Evolutionary conservation across 139 green algal species (phyloP), one percentile per base, ranked within the genome.

Genomic region (Volvox africanus): DNA sequence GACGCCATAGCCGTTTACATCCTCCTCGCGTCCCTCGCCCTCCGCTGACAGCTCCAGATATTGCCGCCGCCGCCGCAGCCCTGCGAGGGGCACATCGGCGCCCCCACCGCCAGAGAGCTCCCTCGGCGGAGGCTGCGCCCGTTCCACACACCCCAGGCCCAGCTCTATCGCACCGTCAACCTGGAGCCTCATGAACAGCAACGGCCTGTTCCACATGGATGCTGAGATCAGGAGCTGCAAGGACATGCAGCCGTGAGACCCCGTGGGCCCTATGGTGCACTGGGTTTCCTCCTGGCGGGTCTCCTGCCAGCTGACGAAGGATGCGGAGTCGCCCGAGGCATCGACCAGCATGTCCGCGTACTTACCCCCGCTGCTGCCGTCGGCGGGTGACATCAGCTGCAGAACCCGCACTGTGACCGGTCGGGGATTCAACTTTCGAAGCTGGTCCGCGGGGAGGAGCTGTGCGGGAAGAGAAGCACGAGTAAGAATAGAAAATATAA

Each of bases 221-320:
- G 13, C 21, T 12, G 62, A 37, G 5, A 88, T 35, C 50, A 36
- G 20, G 1, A 90, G 24, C 50, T 90, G 86, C 50, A 83, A 30
- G 0, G 86, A 75, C 44, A 76, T 33, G 44, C 86, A 90, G 44
- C 86, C 86, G 73, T 90, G 86, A 20, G 86, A 90, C 16, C 86
- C 86, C 0, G 86, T 90, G 32, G 50, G 71, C 1, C 86, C 86
- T 20, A 83, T 21, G 19, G 67, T 28, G 50, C 71, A 83, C n/a
- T 76, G 26, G 9, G 67, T 16, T 32, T 62, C 50, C 71, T 76
- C 71, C 68, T 61, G 26, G 68, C 77, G 2, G 18, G 12, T 30
- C 75, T 81, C 78, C 78, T 44, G 71, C 71, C 71, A 79, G 22
- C 35, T 79, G 1, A 9, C 28, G 71, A 36, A 35, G 2, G 71